Percentiles rank a stretch among this genome's conserved stretches.
These are phyloP conservation scores for Aspergillus awamori DNA, from an alignment of 2,329 filamentous ascomycete species.

Conservation along the genomic window DNA sequence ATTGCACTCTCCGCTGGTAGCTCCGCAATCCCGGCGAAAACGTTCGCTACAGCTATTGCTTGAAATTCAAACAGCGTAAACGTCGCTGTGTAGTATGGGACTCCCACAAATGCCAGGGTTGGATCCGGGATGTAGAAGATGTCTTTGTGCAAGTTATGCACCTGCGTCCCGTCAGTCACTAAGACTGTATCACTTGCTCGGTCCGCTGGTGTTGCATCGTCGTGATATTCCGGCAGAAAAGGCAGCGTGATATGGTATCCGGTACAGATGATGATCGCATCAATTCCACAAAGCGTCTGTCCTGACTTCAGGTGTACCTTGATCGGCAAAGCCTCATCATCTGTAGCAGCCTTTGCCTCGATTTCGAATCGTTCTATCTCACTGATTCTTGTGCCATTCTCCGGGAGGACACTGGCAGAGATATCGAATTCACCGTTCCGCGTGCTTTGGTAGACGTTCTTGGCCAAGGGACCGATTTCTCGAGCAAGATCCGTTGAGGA, in stretches of 20 bases:
- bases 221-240: constrained; percentile 59
- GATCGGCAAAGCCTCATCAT: constrained; percentile 51
- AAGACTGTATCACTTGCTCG: constrained; percentile 58
- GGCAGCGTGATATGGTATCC: constrained; percentile 71
- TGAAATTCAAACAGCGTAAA: constrained; percentile 74
- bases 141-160: constrained; percentile 70
- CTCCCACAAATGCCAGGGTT: constrained; percentile 64
- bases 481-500: constrained; percentile 59
- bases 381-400: constrained; percentile 55
- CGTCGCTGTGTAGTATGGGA: constrained; percentile 67
- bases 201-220: constrained; percentile 47
- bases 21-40: constrained; percentile 55
- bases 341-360: not conserved
- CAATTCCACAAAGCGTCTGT: constrained; percentile 55
- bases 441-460: constrained; percentile 57
- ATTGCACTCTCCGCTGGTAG: constrained; percentile 52
- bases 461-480: constrained; percentile 52
- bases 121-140: constrained; percentile 73
- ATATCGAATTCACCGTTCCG: constrained; percentile 65
- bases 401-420: constrained; percentile 56
- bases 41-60: constrained; percentile 62
- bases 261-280: constrained; percentile 66
- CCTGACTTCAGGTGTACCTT: constrained; percentile 59
- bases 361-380: constrained; percentile 55
- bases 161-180: constrained; percentile 65